Conservation (phyloP, 2,329 filamentous ascomycete species). For the Zasmidium citrigriseum region DNA sequence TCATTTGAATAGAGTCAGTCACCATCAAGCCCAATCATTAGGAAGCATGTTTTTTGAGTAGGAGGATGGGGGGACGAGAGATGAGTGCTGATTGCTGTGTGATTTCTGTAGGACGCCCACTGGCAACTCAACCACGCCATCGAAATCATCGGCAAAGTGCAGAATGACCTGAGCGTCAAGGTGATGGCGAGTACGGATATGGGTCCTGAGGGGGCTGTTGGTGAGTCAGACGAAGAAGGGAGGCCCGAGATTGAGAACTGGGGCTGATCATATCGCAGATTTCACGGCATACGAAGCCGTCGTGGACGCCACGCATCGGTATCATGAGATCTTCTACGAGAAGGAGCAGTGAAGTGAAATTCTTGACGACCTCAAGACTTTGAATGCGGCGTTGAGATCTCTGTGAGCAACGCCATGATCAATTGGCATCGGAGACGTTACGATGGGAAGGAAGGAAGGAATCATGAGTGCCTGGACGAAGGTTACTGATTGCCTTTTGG, state of each 20-base stretch:
- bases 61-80: neutral
- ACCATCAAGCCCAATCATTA: constrained; percentile 38
- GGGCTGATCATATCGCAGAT: constrained; percentile 55
- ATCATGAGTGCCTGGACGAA: too few species aligned
- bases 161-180: constrained; percentile 70
- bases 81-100: neutral
- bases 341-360: constrained; percentile 26
- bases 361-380: neutral
- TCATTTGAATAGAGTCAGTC: constrained; percentile 69
- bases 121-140: constrained; percentile 69
- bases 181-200: constrained; percentile 71
- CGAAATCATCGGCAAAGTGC: constrained; percentile 80
- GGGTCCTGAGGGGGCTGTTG: constrained; percentile 59
- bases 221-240: constrained; percentile 50
- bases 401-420: neutral
- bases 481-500: too few species aligned
- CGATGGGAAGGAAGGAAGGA: neutral
- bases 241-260: neutral
- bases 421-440: neutral
- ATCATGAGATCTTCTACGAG: constrained; percentile 78
- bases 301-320: constrained; percentile 81
- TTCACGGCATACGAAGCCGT: constrained; percentile 74
- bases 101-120: constrained; percentile 63
- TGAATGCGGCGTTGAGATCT: neutral
- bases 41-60: too few species aligned